Evolutionary conservation across 257 asterid species (phyloP), one percentile per base, ranked within the genome.

Genomic region (Rubia yunnanensis): DNA sequence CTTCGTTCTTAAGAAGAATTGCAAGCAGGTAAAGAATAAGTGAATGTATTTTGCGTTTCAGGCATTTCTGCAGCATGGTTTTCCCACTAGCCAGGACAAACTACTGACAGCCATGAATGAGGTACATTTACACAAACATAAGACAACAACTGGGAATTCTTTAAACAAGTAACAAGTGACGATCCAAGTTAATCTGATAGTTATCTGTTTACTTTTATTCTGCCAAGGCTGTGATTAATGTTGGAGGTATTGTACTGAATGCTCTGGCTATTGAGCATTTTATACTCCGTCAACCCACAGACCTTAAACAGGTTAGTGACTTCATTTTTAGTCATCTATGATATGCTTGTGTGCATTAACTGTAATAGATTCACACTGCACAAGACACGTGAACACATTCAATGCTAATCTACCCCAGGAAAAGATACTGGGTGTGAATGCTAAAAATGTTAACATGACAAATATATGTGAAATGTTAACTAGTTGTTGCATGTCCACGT

Each of bases 251-350:
- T 53, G 81, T 80, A 73, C 80, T 89, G 53, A 85, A 92, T 71
- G 86, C 95, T 62, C 82, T 87, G 76, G 87, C 95, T 8, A 92
- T 92, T 7, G 94, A 87, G 80, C 91, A 86, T 62, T 83, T 84
- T 83, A 86, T 89, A 75, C 99, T 92, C 50, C 79, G 97, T 65
- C 96, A 82, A 75, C 94, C 97, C 55, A 67, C 92, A 46, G 91
- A 87, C 20, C 38, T 62, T 32, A 79, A 86, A 63, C 82, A 84
- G 65, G 98, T 92, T 75, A 81, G 92, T 69, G 14, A 9, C 4
- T 6, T 22, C 36, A 32, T 24, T 0, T n/a, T n/a, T 11, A 8
- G 26, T 67, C 9, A 36, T 23, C 18, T 9, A 17, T 2, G 32
- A 17, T 23, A 27, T 7, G 49, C 18, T 36, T 38, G 56, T 39